These are phyloP conservation scores for Nectriaceae sp. DNA, from an alignment of 2,329 filamentous ascomycete genomes.

Conservation along the genomic window DNA sequence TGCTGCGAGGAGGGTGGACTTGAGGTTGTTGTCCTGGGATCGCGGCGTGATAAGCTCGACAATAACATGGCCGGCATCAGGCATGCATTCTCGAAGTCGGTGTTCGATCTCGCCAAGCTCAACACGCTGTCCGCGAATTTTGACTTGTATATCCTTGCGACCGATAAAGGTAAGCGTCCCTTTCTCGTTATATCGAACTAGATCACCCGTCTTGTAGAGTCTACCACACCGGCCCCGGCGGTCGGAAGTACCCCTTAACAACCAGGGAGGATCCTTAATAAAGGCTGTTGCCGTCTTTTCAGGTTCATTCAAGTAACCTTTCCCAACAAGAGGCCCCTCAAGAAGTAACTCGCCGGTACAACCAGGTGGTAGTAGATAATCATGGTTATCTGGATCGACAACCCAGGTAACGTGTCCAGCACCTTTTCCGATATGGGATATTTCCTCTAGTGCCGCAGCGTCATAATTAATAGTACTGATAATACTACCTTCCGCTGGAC, in stretches of 20 bases:
- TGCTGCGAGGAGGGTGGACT: background rate
- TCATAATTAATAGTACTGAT: background rate
- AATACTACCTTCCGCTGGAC: background rate
- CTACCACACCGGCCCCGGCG: background rate
- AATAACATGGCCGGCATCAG: background rate
- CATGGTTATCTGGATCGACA: slow-evolving; percentile 39
- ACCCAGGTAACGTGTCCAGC: slow-evolving; percentile 34
- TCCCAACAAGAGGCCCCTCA: slow-evolving; percentile 52
- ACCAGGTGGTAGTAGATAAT: slow-evolving; percentile 42
- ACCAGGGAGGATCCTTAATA: slow-evolving; percentile 7
- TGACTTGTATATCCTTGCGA: slow-evolving; percentile 55
- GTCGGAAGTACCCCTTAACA: background rate
- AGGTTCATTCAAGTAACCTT: slow-evolving; percentile 12
- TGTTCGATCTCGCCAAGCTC: slow-evolving; percentile 36
- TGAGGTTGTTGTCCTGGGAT: background rate
- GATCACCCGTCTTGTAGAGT: slow-evolving; percentile 14
- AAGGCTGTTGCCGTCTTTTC: background rate
- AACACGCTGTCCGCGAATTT: slow-evolving; percentile 54
- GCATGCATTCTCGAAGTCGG: background rate
- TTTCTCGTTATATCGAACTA: slow-evolving; percentile 28
- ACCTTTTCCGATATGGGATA: background rate
- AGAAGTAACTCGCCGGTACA: slow-evolving; percentile 47
- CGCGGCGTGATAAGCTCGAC: background rate
- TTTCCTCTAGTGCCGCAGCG: background rate
- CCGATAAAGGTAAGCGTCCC: slow-evolving; percentile 42